Evolutionary conservation across 106 monocot species (phyloP), one percentile per base, ranked within the genome.

Genomic region (Chionographis japonica): DNA sequence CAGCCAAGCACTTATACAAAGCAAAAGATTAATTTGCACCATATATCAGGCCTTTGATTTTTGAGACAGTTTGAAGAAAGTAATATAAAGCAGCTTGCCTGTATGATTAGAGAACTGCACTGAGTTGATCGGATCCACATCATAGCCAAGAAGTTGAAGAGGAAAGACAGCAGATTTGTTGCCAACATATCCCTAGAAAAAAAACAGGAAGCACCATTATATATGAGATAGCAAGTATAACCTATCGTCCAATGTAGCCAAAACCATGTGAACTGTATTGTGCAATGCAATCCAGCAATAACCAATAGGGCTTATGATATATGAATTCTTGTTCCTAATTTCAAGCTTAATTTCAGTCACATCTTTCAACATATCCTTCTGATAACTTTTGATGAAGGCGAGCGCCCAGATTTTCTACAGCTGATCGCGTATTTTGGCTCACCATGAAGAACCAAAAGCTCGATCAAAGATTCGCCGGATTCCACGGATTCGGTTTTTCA

Each of bases 31-130:
- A 77, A 79, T 20, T 68, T 68, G 77, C 84, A 81, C 79, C 74
- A 39, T 66, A 74, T 77, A 72, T 71, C 17, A 58, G 62, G 81
- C 63, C 70, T 80, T 76, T 66, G 63, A 69, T 66, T 58, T 84
- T 68, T 75, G 70, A 81, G 72, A 72, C 54, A 63, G 70, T 74
- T 75, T 61, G 72, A 70, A 81, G 75, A 37, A 75, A 76, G 68
- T 67, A 58, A 89, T 78, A 52, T 71, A 80, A 85, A 85, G 74
- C 61, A 76, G 62, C 86, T 91, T 90, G 81, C 98, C 98, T 90
- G 98, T 98, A 77, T 98, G 93, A 79, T 98, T 98, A 66, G 98
- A 98, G 67, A 98, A 98, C 70, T 98, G 98, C 60, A 98, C 98
- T 14, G 98, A 98, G 65, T 98, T 98, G 74, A 98, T 93, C 18